Conservation (phyloP, 1,284 basidiomycete genomes). For the Coniophora puteana region DNA sequence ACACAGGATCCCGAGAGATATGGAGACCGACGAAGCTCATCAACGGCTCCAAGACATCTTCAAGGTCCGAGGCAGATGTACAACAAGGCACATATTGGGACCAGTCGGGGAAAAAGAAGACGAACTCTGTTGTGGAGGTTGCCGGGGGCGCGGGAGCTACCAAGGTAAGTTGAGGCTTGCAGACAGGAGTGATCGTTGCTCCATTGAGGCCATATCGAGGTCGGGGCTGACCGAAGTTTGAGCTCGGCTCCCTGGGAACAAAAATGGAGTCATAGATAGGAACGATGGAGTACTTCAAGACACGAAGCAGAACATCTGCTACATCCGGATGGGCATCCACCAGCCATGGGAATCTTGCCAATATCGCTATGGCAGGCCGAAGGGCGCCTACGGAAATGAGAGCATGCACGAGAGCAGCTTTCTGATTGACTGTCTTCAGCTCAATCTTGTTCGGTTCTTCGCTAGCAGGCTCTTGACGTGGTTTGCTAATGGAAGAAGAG, state of each 20-base stretch:
- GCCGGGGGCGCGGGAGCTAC: constrained; percentile 74
- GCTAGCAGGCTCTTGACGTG: constrained; percentile 29
- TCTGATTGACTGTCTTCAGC: constrained; percentile 70
- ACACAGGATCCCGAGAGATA: constrained; percentile 65
- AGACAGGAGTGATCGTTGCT: constrained; percentile 43
- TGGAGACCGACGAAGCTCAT: constrained; percentile 76
- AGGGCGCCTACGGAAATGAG: constrained; percentile 85
- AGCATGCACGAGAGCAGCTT: constrained; percentile 76
- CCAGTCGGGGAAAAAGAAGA: constrained; percentile 92
- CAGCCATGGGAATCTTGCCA: constrained; percentile 86
- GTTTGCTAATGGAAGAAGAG: constrained; percentile 31
- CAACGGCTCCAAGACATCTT: constrained; percentile 71
- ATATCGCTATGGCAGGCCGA: constrained; percentile 71
- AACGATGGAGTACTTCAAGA: constrained; percentile 65
- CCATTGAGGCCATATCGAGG: constrained; percentile 59
- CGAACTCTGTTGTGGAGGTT: constrained; percentile 66
- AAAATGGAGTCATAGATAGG: constrained; percentile 61
- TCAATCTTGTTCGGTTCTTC: constrained; percentile 45
- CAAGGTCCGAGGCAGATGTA: constrained; percentile 61
- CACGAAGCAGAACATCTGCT: constrained; percentile 79
- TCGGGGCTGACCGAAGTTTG: constrained; percentile 59
- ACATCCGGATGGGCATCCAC: constrained; percentile 80
- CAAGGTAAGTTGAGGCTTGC: constrained; percentile 62
- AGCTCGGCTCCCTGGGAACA: constrained; percentile 49
- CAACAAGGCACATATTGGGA: constrained; percentile 66